phyloP scores from a whole-genome alignment of 2,329 filamentous ascomycete genomes.

The Penicillium italicum region DNA sequence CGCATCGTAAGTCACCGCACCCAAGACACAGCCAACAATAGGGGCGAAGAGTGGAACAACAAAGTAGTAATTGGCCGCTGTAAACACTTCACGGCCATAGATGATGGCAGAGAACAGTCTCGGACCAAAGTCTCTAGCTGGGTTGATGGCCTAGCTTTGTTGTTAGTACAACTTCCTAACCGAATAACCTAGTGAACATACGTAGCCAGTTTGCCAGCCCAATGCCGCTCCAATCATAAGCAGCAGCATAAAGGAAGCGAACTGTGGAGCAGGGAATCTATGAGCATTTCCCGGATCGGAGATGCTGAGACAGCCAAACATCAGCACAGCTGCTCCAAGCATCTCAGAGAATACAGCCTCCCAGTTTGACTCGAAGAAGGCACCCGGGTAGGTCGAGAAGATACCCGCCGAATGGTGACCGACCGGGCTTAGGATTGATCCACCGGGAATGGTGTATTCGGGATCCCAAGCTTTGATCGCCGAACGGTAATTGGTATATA shows the following conservation, averaged over 20 bases:
- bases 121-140: conserved; percentile 31
- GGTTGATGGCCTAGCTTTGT: conserved; percentile 28
- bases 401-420: conserved; percentile 31
- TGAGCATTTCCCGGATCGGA: conserved; percentile 25
- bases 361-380: conserved; percentile 30
- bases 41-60: conserved; percentile 30
- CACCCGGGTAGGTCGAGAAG: conserved; percentile 29
- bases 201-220: conserved; percentile 36
- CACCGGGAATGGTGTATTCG: conserved; percentile 30
- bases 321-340: conserved; percentile 29
- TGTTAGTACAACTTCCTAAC: not conserved
- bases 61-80: conserved; percentile 28
- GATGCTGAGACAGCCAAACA: conserved; percentile 30
- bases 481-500: conserved; percentile 32
- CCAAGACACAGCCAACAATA: conserved; percentile 27
- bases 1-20: conserved; percentile 27
- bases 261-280: conserved; percentile 27
- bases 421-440: conserved; percentile 27
- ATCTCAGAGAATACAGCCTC: conserved; percentile 31
- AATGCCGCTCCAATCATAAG: conserved; percentile 29
- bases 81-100: conserved; percentile 31
- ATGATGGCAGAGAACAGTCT: conserved; percentile 30
- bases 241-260: conserved; percentile 28
- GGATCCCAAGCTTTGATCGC: conserved; percentile 32
- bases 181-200: conserved; percentile 13